Conservation (phyloP, 768 basidiomycete species). For the Amanita inopinata region DNA sequence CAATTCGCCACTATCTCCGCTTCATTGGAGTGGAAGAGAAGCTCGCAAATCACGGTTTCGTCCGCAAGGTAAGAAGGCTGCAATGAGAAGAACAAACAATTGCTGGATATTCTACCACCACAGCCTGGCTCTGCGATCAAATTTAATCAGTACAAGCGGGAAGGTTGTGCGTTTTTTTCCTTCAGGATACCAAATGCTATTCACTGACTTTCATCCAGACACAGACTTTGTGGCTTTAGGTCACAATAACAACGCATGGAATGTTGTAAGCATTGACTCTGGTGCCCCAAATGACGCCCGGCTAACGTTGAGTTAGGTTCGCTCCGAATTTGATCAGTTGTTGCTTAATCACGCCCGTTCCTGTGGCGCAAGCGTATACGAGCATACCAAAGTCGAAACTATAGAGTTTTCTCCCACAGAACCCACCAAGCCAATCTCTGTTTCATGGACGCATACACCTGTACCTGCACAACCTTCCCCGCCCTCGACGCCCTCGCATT, state of each 20-base stretch:
- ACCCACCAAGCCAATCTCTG: constrained; percentile 38
- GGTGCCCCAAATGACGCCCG: not conserved
- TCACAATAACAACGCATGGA: constrained; percentile 47
- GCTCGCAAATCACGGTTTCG: constrained; percentile 38
- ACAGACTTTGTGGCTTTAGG: constrained; percentile 52
- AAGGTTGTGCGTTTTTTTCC: constrained; percentile 34
- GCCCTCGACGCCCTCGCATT: constrained; percentile 22
- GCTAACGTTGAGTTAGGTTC: constrained; percentile 25
- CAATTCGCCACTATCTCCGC: constrained; percentile 46
- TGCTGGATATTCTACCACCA: not conserved
- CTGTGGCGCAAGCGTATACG: constrained; percentile 42
- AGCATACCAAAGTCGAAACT: constrained; percentile 41
- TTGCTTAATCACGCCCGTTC: constrained; percentile 46
- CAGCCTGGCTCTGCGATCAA: constrained; percentile 57
- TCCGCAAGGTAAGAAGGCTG: constrained; percentile 32
- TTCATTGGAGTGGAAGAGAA: constrained; percentile 51
- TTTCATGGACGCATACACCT: constrained; percentile 40
- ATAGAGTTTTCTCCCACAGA: constrained; percentile 34
- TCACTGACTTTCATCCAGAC: constrained; percentile 24
- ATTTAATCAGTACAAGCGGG: constrained; percentile 55
- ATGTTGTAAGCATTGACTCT: constrained; percentile 35
- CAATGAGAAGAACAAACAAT: not conserved
- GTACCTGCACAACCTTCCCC: constrained; percentile 31
- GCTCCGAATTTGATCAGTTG: constrained; percentile 53
- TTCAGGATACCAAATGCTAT: constrained; percentile 4